Percentiles rank a stretch among this genome's conserved stretches.
These are phyloP conservation scores for Chalara sp. DNA, from an alignment of 2,329 filamentous ascomycete genomes.

Conservation along the genomic window DNA sequence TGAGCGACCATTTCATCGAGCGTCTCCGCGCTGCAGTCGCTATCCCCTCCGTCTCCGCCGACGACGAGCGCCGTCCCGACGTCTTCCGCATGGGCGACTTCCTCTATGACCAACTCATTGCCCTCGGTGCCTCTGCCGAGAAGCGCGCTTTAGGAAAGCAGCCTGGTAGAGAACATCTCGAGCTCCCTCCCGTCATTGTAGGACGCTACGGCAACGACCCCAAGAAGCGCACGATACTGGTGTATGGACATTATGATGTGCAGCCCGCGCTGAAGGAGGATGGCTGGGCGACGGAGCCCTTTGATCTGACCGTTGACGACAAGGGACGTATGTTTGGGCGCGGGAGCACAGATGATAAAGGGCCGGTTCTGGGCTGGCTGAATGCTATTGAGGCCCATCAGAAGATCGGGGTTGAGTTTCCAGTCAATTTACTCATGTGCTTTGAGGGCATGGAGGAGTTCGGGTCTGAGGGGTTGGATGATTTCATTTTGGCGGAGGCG, in stretches of 20 bases:
- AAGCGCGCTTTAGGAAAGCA: conserved; percentile 85
- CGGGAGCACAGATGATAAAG: conserved; percentile 96
- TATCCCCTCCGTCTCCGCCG: conserved; percentile 91
- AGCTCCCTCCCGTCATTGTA: conserved; percentile 87
- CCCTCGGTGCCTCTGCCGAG: conserved; percentile 81
- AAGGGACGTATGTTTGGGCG: conserved; percentile 95
- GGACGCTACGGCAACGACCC: conserved; percentile 88
- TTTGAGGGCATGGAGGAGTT: conserved; percentile 99
- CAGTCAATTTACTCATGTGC: conserved; percentile 97
- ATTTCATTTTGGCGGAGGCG: conserved; percentile 85
- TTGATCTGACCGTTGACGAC: conserved; percentile 78
- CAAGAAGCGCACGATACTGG: conserved; percentile 88
- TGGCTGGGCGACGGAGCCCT: conserved; percentile 93
- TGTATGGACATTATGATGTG: conserved; percentile 98
- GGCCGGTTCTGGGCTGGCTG: conserved; percentile 92
- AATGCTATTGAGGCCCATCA: conserved; percentile 98
- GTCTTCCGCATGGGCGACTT: conserved; percentile 96
- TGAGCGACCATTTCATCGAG: conserved; percentile 79
- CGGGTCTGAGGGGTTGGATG: conserved; percentile 91
- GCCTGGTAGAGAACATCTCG: conserved; percentile 80
- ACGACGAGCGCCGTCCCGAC: conserved; percentile 81
- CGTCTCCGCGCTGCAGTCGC: conserved; percentile 87
- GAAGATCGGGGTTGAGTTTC: conserved; percentile 88
- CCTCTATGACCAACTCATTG: conserved; percentile 74
- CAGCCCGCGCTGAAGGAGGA: conserved; percentile 91